Conservation (phyloP, 306 rosid genomes). For the Abrus pulchellus region DNA sequence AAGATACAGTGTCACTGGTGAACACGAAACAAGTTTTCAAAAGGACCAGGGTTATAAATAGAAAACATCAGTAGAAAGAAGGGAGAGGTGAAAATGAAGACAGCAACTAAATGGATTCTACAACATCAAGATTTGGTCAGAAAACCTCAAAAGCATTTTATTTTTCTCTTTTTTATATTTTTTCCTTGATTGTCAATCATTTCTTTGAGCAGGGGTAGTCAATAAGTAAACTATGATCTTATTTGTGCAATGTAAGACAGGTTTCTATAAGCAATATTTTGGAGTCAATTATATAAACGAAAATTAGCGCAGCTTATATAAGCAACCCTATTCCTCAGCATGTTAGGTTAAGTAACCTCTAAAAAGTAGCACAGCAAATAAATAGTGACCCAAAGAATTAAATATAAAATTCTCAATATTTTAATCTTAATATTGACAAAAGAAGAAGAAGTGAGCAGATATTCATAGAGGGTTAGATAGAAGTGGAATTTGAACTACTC, state of each 20-base stretch:
- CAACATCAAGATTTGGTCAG: neutral
- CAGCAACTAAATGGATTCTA: neutral
- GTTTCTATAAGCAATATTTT: neutral
- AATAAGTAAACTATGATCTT: neutral
- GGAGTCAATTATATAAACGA: too few species aligned
- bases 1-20: conserved; percentile 32
- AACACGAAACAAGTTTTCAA: conserved; percentile 26
- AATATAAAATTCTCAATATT: too few species aligned
- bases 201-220: neutral
- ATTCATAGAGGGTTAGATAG: neutral
- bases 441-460: neutral
- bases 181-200: neutral
- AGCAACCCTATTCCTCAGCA: neutral
- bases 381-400: neutral
- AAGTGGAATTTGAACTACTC: neutral
- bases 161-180: neutral
- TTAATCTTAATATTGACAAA: too few species aligned
- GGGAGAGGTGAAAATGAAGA: neutral
- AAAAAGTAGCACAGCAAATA: neutral
- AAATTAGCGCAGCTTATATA: neutral
- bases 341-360: neutral
- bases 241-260: conserved; percentile 14
- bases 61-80: neutral
- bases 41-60: neutral
- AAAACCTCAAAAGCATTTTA: neutral